Evolutionary conservation across 1,284 basidiomycete species (phyloP).

Genomic region (Sporisorium reilianum): DNA sequence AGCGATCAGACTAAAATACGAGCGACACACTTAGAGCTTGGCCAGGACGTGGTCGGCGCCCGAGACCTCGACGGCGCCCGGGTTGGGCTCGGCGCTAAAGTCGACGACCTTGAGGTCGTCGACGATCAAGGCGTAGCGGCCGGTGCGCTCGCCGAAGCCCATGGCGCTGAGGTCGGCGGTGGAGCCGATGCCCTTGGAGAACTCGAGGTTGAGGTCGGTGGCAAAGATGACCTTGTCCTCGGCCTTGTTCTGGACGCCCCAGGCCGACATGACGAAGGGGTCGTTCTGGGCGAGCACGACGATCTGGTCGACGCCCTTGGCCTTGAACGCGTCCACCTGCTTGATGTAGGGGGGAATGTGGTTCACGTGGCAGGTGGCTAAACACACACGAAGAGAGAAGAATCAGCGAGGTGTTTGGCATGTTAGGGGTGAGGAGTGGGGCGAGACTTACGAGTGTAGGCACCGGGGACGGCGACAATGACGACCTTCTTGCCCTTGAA

Average conservation of each 20-base stretch:
- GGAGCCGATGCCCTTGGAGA: conserved; percentile 77
- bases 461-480: conserved; percentile 81
- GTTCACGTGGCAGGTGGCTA: conserved; percentile 64
- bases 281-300: conserved; percentile 71
- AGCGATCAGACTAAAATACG: background rate
- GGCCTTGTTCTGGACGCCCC: conserved; percentile 77
- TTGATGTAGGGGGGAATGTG: conserved; percentile 78
- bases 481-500: conserved; percentile 89
- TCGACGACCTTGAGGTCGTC: conserved; percentile 75
- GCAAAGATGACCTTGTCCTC: conserved; percentile 81
- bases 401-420: background rate
- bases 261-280: conserved; percentile 72
- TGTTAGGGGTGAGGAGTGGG: background rate
- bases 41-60: conserved; percentile 78
- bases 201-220: conserved; percentile 77
- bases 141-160: conserved; percentile 77
- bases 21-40: conserved; percentile 70
- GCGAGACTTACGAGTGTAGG: conserved; percentile 69
- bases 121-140: conserved; percentile 78
- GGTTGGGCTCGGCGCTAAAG: conserved; percentile 53
- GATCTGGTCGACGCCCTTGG: conserved; percentile 78
- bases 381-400: background rate
- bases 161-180: conserved; percentile 74
- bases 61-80: conserved; percentile 75
- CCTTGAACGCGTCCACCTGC: conserved; percentile 78